phyloP scores from a whole-genome alignment of 2,329 filamentous ascomycete species.

The Cercospora sp. region DNA sequence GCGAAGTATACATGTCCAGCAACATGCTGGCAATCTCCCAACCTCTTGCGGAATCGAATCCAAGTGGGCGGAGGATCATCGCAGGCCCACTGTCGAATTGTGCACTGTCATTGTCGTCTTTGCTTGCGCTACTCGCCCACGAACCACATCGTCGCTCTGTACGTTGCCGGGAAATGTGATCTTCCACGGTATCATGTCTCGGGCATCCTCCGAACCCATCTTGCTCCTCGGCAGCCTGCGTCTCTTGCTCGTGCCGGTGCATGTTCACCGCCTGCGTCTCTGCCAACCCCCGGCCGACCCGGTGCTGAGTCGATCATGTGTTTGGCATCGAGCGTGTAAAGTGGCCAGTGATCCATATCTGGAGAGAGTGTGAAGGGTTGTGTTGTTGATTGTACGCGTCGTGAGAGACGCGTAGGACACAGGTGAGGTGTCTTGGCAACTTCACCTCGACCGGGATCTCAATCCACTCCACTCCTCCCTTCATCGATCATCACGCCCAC shows the following conservation, averaged over 20 bases:
- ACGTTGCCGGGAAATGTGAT: not conserved
- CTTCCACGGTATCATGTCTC: not conserved
- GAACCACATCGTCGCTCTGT: not conserved
- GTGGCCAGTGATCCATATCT: not conserved
- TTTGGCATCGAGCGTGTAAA: not conserved
- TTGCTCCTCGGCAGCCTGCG: not conserved
- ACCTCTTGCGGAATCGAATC: not conserved
- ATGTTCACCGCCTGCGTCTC: not conserved
- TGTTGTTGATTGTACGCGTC: not conserved
- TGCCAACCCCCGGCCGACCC: not conserved
- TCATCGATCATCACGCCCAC: not conserved
- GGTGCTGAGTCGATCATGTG: not conserved
- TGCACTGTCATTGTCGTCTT: not conserved
- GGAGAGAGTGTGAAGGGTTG: not conserved
- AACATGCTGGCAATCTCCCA: not conserved
- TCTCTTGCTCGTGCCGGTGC: not conserved
- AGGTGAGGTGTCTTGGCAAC: not conserved
- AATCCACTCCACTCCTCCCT: not conserved
- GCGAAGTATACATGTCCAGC: not conserved
- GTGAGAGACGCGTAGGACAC: not conserved
- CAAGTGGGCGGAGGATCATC: not conserved
- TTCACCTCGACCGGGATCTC: not conserved
- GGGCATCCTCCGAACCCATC: not conserved
- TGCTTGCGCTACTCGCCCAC: not conserved
- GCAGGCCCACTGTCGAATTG: not conserved